Base-by-base conservation (phyloP, 2,329 filamentous ascomycete genomes). In the Catunica adiposa region DNA sequence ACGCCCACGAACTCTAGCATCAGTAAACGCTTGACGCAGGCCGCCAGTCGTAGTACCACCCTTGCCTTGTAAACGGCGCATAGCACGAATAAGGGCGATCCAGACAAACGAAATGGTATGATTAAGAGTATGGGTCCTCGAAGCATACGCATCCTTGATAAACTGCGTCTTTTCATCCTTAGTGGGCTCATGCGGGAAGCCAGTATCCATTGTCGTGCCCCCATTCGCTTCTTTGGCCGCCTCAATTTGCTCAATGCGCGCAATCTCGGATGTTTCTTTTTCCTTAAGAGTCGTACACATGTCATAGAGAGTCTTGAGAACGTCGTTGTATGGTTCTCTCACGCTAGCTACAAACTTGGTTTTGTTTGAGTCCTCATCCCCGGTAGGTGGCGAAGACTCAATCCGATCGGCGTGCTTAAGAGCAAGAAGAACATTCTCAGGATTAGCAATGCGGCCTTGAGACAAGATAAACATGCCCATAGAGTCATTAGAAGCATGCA, bases 11-110 rank as follows among this genome's bases (percentile, higher is more conserved):
- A 86, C 84, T 34, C 92, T 81, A 51, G 92, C 89, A 66, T 97
- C 89, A 1, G 81, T 83, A 64, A 98, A 97, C 11, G 96, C 81
- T 61, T 88, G 84, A 59, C 92, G 80, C 62, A 94, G 84, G 2
- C 92, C 92, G 6, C 92, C 92, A 40, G 73, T 73, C 1, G 72
- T 69, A 25, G 74, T 70, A 17, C 68, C 73, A 62, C 83, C 83
- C 60, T 89, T 88, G 59, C 92, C 94, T 68, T 97, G 89, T 15
- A 97, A 83, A 54, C 92, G 86, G 56, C 92, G 86, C 79, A 95
- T 95, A 3, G 90, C 86, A 53, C 92, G 83, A 70, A 95, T 94
- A 58, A 97, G 74, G 15, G 89, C 88, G 64, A 97, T 94, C 92
- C 92, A 98, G 3, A 89, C 83, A 63, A 88, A 89, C 0, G 92